Conservation (phyloP, 2,329 filamentous ascomycete genomes). For the Talaromyces sp. region DNA sequence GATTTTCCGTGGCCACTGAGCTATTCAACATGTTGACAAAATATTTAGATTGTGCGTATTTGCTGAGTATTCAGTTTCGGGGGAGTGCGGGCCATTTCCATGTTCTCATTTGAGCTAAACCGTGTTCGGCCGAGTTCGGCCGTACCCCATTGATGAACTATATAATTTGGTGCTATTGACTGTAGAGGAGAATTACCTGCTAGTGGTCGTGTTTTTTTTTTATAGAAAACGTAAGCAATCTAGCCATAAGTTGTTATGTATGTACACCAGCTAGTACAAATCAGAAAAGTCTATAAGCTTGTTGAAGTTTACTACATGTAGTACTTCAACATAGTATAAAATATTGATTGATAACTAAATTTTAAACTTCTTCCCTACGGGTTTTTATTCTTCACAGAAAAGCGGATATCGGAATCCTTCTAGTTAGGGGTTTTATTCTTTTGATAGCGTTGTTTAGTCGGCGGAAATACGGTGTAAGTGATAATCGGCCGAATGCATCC, state of each 20-base stretch:
- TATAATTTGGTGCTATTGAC: not conserved
- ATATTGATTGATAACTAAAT: no score
- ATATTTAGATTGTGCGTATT: not conserved
- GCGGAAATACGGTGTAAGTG: not conserved
- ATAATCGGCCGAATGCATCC: not conserved
- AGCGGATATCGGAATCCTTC: not conserved
- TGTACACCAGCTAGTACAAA: no score
- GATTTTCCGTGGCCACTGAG: not conserved
- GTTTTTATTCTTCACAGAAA: no score
- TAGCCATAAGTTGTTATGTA: no score
- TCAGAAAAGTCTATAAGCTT: no score
- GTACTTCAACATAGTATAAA: no score
- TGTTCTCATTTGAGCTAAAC: not conserved
- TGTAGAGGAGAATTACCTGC: not conserved
- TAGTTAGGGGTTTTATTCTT: not conserved
- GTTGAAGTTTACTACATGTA: no score
- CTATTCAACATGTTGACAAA: not conserved
- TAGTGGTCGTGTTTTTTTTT: not conserved
- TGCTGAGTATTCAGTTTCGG: not conserved
- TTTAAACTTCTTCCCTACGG: no score
- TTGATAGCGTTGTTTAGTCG: not conserved
- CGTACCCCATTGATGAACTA: not conserved
- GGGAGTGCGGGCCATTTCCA: not conserved
- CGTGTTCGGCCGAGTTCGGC: not conserved
- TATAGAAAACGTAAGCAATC: no score